Conservation (phyloP, 108 stramenopile genomes). For the Thalassiosira profunda region DNA sequence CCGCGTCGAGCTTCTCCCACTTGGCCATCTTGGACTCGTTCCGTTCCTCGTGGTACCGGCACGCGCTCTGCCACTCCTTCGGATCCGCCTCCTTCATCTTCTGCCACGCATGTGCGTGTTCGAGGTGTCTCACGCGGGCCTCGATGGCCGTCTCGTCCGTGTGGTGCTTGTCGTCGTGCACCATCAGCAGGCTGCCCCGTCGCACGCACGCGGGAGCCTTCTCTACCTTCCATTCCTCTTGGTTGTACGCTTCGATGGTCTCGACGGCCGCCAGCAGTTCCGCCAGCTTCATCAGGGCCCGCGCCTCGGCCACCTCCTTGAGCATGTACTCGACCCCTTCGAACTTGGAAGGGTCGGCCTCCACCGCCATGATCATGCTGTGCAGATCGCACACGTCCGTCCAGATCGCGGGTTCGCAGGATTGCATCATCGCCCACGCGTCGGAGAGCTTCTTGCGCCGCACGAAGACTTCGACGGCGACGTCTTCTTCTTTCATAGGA, state of each 20-base stretch:
- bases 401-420: constrained; percentile 31
- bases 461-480: constrained; percentile 20
- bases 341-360: constrained; percentile 15
- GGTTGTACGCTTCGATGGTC: constrained; percentile 22
- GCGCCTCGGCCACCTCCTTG: constrained; percentile 36
- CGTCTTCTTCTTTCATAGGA: constrained; percentile 3
- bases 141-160: constrained; percentile 25
- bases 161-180: constrained; percentile 11
- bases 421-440: constrained; percentile 45
- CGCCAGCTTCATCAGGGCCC: constrained; percentile 35
- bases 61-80: constrained; percentile 26
- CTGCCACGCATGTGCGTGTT: constrained; percentile 40
- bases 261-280: constrained; percentile 34
- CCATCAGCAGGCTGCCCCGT: constrained; percentile 23
- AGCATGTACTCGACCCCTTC: constrained; percentile 12
- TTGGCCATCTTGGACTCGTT: constrained; percentile 5
- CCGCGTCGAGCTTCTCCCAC: constrained; percentile 20
- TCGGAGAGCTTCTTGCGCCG: constrained; percentile 32
- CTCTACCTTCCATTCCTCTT: constrained; percentile 35
- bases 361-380: constrained; percentile 19
- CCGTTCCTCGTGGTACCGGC: constrained; percentile 30
- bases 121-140: constrained; percentile 26
- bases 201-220: constrained; percentile 10
- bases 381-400: constrained; percentile 33
- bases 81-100: constrained; percentile 17